These are phyloP conservation scores for Pyrenula massariospora DNA, from an alignment of 495 filamentous ascomycete genomes.

Conservation along the genomic window DNA sequence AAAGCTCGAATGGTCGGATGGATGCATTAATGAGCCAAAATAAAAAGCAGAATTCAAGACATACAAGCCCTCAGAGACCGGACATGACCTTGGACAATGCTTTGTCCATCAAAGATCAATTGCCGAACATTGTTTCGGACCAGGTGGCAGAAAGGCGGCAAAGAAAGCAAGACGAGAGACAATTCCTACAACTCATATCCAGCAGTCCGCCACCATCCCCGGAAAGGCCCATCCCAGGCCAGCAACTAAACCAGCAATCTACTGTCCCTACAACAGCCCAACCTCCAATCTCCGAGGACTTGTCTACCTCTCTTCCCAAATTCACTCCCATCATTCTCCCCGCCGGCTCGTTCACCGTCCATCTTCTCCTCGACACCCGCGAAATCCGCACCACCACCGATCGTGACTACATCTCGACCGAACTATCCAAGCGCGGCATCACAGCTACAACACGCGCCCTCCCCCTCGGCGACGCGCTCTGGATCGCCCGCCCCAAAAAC, in stretches of 20 bases:
- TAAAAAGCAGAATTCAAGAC: not conserved
- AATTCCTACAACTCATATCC: not conserved
- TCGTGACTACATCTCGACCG: constrained; percentile 65
- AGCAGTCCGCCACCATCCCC: not conserved
- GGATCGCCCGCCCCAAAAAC: constrained; percentile 65
- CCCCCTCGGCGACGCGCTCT: constrained; percentile 66
- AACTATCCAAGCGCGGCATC: constrained; percentile 57
- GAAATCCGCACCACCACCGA: constrained; percentile 70
- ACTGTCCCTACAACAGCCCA: not conserved
- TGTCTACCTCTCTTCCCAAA: constrained; percentile 20
- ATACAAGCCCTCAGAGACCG: not conserved
- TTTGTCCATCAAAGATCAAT: not conserved
- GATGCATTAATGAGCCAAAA: not conserved
- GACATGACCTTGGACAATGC: not conserved
- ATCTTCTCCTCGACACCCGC: constrained; percentile 64
- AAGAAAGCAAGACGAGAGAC: not conserved
- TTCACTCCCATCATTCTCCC: constrained; percentile 50
- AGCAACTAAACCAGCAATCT: not conserved
- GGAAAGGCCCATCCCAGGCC: not conserved
- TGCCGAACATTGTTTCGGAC: not conserved
- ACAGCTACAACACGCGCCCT: constrained; percentile 53
- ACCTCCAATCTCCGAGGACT: not conserved
- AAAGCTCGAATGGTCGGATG: constrained; percentile 14
- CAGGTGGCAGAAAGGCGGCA: not conserved
- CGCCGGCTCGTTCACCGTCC: constrained; percentile 57